These are phyloP conservation scores for Backusella mclennaniae DNA, from an alignment of 192 early-diverging fungal species.

Conservation along the genomic window DNA sequence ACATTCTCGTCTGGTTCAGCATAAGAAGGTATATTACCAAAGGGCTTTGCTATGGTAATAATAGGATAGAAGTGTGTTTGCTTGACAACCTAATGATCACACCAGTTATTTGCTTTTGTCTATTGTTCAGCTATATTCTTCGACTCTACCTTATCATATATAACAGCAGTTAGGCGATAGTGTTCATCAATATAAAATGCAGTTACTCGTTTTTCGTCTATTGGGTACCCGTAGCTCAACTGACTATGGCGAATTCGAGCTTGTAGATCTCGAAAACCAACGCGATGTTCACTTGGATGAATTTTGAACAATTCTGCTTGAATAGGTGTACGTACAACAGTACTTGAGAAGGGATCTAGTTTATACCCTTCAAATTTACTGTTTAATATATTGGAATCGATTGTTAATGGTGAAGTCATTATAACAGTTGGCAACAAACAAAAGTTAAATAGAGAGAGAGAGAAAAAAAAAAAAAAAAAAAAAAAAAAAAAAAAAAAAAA, in stretches of 20 bases:
- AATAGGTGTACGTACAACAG: constrained; percentile 18
- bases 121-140: neutral
- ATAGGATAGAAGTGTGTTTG: constrained; percentile 5
- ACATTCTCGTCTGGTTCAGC: constrained; percentile 19
- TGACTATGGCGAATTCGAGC: constrained; percentile 66
- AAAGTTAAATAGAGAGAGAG: neutral
- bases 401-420: neutral
- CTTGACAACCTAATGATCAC: neutral
- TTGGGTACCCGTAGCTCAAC: constrained; percentile 47
- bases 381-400: constrained; percentile 50
- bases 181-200: constrained; percentile 42
- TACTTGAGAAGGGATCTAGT: constrained; percentile 52
- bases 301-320: constrained; percentile 34
- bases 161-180: constrained; percentile 32
- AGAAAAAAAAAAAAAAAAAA: neutral
- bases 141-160: constrained; percentile 36
- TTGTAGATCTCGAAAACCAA: constrained; percentile 65
- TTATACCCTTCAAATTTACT: constrained; percentile 75
- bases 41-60: constrained; percentile 7
- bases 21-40: constrained; percentile 24
- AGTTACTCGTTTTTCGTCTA: neutral
- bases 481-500: neutral
- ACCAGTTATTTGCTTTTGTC: neutral
- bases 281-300: constrained; percentile 41
- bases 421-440: neutral